Evolutionary conservation across 2,329 filamentous ascomycete species (phyloP).

Genomic region (Paraphaeosphaeria minitans): DNA sequence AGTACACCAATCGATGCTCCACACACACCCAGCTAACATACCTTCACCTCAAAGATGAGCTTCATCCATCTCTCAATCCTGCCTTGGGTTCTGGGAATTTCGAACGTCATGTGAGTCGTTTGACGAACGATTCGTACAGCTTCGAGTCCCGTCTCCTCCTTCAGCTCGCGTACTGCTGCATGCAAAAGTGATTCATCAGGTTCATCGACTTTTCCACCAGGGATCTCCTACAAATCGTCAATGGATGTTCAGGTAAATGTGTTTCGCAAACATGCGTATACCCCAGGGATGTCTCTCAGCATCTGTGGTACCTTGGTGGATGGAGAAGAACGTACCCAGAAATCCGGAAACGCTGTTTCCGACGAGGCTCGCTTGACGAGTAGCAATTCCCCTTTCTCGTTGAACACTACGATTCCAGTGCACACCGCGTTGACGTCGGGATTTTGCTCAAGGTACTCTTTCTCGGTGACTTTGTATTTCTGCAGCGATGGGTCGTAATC

Average conservation of each 20-base stretch:
- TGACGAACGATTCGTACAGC: conserved; percentile 51
- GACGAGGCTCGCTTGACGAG: conserved; percentile 44
- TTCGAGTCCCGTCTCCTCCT: conserved; percentile 58
- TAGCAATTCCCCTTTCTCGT: conserved; percentile 37
- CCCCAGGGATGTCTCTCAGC: neutral
- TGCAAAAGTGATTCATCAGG: conserved; percentile 56
- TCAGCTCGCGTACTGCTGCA: conserved; percentile 56
- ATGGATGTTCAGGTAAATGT: neutral
- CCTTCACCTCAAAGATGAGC: conserved; percentile 37
- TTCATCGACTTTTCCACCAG: conserved; percentile 56
- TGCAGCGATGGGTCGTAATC: conserved; percentile 30
- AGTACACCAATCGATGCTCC: conserved; percentile 29
- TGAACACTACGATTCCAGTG: conserved; percentile 41
- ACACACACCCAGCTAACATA: conserved; percentile 26
- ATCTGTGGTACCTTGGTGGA: neutral
- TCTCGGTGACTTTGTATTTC: conserved; percentile 35
- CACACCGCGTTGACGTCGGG: conserved; percentile 33
- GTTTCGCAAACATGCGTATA: neutral
- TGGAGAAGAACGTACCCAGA: conserved; percentile 32
- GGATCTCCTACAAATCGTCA: conserved; percentile 51
- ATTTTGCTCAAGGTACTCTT: conserved; percentile 34
- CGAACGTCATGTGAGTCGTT: conserved; percentile 45
- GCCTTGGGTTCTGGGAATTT: conserved; percentile 20
- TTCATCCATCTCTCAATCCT: conserved; percentile 40
- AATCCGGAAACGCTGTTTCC: conserved; percentile 41